A percentile compares a stretch with the other conserved stretches of the same genome.
phyloP scores from a whole-genome alignment of 306 rosid genomes.

The Cyamopsis tetragonoloba region DNA sequence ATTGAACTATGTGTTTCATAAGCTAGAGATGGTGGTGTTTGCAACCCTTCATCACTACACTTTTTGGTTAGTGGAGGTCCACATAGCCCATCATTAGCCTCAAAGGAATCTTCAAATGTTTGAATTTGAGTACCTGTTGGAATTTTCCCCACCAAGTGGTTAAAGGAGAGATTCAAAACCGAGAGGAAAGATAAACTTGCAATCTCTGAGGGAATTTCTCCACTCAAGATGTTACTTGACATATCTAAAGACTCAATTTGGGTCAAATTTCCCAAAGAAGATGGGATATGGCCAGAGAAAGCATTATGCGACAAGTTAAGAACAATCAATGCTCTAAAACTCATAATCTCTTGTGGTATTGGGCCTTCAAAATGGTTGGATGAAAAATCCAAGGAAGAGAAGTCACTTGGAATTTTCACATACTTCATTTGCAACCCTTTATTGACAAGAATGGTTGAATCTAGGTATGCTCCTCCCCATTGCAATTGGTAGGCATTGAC shows the following conservation, averaged over 20 bases:
- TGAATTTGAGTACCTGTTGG: constrained; percentile 25
- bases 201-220: constrained; percentile 24
- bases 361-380: constrained; percentile 19
- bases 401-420: not conserved
- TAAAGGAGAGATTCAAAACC: constrained; percentile 32
- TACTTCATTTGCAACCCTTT: not conserved
- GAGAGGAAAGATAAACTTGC: constrained; percentile 21
- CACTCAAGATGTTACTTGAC: constrained; percentile 24
- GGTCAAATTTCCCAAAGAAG: constrained; percentile 22
- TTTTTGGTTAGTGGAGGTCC: constrained; percentile 22
- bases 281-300: constrained; percentile 27
- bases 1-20: not conserved
- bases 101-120: constrained; percentile 22
- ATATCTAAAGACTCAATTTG: constrained; percentile 37
- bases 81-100: constrained; percentile 27
- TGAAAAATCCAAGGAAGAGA: constrained; percentile 22
- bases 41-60: not conserved
- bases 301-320: constrained; percentile 32
- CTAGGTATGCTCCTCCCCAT: constrained; percentile 19
- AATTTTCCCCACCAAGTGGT: constrained; percentile 31
- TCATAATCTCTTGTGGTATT: constrained; percentile 22
- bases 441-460: not conserved
- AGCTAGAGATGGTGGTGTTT: not conserved
- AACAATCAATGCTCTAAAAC: not conserved
- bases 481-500: not conserved